These are phyloP conservation scores for Cucumis cinereus DNA, from an alignment of 306 rosid genomes.

Conservation along the genomic window DNA sequence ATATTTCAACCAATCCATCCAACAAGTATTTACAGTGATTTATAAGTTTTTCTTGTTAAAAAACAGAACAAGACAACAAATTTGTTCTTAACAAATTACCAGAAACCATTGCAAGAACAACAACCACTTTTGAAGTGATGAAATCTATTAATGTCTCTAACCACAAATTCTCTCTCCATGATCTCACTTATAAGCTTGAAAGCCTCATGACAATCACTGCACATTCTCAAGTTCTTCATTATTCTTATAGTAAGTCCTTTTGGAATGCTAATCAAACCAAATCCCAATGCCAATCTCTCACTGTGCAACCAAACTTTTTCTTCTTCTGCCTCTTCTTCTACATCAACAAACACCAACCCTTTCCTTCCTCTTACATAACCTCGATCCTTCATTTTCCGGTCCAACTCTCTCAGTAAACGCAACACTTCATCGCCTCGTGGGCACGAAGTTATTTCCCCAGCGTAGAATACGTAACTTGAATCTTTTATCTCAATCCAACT, in stretches of 20 bases:
- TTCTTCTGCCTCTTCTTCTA: slow-evolving; percentile 66
- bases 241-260: slow-evolving; percentile 56
- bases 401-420: slow-evolving; percentile 40
- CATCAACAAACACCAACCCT: slow-evolving; percentile 62
- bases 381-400: slow-evolving; percentile 50
- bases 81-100: slow-evolving; percentile 20
- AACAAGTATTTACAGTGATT: neutral
- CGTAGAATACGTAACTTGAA: slow-evolving; percentile 48
- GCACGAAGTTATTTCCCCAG: slow-evolving; percentile 43
- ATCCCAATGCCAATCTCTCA: slow-evolving; percentile 80
- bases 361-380: slow-evolving; percentile 52
- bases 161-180: slow-evolving; percentile 55
- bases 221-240: slow-evolving; percentile 85
- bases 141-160: slow-evolving; percentile 74
- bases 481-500: slow-evolving; percentile 79
- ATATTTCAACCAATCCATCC: neutral
- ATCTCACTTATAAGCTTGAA: slow-evolving; percentile 72
- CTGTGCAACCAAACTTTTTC: slow-evolving; percentile 57
- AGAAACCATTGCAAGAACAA: slow-evolving; percentile 56
- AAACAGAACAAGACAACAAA: neutral
- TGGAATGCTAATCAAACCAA: slow-evolving; percentile 52
- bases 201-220: slow-evolving; percentile 58
- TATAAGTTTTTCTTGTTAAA: neutral
- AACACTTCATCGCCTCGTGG: slow-evolving; percentile 28
- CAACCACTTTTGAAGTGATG: slow-evolving; percentile 62